phyloP scores from a whole-genome alignment of 1,284 basidiomycete species.

The Apiotrichum mycotoxinovorans region DNA sequence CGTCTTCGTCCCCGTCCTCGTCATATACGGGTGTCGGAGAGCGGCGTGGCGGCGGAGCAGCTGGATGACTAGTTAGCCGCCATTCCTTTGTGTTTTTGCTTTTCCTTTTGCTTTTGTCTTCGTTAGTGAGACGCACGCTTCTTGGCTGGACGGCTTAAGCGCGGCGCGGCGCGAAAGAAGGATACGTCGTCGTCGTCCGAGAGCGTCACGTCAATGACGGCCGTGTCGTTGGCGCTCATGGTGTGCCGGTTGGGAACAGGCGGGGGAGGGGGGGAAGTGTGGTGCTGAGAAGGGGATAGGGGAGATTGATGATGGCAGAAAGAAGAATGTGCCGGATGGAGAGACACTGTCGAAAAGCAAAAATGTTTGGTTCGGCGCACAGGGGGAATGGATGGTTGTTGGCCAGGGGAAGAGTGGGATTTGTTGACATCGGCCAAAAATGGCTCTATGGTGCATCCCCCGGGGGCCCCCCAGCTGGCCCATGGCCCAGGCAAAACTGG shows the following conservation, averaged over 20 bases:
- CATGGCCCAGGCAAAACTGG: no score
- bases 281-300: not conserved
- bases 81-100: no score
- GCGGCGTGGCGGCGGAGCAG: not conserved
- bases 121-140: no score
- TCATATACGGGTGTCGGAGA: not conserved
- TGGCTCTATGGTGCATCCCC: no score
- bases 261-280: no score
- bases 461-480: no score
- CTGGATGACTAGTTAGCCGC: not conserved
- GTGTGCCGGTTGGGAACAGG: not conserved
- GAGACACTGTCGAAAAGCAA: not conserved
- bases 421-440: no score
- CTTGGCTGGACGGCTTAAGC: no score
- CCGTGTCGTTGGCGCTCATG: not conserved
- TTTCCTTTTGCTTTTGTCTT: no score
- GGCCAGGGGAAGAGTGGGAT: not conserved
- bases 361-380: not conserved
- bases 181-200: not conserved
- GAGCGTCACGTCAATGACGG: not conserved
- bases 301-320: not conserved
- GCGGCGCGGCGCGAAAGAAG: not conserved
- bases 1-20: not conserved
- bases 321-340: not conserved
- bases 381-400: not conserved